Conservation (phyloP, 2,329 filamentous ascomycete species). For the Fusarium piperis region DNA sequence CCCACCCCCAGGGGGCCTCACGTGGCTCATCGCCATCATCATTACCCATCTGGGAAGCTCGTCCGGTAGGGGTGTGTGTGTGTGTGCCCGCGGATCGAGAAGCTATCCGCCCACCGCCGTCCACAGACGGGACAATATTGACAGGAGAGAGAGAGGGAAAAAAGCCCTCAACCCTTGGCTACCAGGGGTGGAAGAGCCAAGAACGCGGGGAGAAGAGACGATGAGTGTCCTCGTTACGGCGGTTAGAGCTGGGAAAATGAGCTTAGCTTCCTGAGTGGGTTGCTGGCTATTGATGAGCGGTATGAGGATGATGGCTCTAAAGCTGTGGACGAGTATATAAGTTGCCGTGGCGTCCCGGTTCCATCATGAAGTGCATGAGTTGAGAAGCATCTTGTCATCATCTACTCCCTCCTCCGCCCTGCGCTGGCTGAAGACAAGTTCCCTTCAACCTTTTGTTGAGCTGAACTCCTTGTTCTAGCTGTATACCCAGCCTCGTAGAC, state of each 20-base stretch:
- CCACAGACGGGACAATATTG: background rate
- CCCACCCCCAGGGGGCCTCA: constrained; percentile 17
- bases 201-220: constrained; percentile 25
- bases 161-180: background rate
- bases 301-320: constrained; percentile 14
- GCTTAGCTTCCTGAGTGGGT: background rate
- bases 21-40: constrained; percentile 29
- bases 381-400: constrained; percentile 16
- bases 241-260: background rate
- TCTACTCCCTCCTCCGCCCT: background rate
- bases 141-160: background rate
- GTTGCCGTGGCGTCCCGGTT: constrained; percentile 3
- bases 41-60: constrained; percentile 40
- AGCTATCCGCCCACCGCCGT: background rate
- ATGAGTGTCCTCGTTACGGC: background rate
- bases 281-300: constrained; percentile 4
- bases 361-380: constrained; percentile 6
- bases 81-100: background rate
- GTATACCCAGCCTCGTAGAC: background rate
- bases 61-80: constrained; percentile 14
- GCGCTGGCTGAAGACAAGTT: background rate
- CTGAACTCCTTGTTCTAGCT: background rate
- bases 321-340: constrained; percentile 18
- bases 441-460: background rate
- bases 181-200: background rate